A percentile compares a stretch with the other conserved stretches of the same genome.
These are phyloP conservation scores for Sedum album DNA, from an alignment of 164 flowering plant species.

Conservation along the genomic window DNA sequence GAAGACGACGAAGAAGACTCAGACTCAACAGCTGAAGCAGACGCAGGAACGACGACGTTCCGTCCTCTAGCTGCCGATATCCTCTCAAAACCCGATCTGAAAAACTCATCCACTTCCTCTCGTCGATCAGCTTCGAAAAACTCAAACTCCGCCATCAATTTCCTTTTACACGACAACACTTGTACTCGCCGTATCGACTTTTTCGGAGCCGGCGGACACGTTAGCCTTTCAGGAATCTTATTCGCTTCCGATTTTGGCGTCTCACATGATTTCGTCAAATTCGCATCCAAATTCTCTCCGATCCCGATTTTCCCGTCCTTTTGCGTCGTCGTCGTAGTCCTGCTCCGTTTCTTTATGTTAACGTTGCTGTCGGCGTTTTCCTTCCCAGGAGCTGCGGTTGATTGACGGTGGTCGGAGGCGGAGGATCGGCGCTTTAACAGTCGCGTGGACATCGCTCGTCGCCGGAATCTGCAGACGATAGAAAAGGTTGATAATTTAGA, in stretches of 20 bases:
- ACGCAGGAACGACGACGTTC: background rate
- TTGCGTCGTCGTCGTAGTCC: background rate
- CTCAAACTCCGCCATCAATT: conserved; percentile 4
- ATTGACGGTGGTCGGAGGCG: background rate
- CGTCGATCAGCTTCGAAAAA: conserved; percentile 6
- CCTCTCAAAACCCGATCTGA: conserved; percentile 11
- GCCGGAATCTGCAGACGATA: background rate
- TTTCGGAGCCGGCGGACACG: conserved; percentile 7
- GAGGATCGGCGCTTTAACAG: too few species aligned
- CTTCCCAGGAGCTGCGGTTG: background rate
- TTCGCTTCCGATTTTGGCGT: conserved; percentile 8
- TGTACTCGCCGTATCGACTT: background rate
- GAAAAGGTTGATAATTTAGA: background rate
- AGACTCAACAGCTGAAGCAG: background rate
- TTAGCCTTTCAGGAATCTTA: background rate
- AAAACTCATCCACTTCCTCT: conserved; percentile 4
- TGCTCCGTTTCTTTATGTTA: background rate
- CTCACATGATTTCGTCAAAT: background rate
- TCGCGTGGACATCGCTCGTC: background rate
- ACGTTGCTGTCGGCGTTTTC: conserved; percentile 1
- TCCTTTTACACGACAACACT: conserved; percentile 6
- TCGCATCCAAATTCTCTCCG: background rate
- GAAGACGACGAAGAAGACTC: background rate
- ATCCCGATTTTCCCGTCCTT: background rate
- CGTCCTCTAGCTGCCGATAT: background rate